Percentiles rank a stretch among this genome's conserved stretches.
Conservation (phyloP, 768 basidiomycete species). For the Polyporus arcularius region DNA sequence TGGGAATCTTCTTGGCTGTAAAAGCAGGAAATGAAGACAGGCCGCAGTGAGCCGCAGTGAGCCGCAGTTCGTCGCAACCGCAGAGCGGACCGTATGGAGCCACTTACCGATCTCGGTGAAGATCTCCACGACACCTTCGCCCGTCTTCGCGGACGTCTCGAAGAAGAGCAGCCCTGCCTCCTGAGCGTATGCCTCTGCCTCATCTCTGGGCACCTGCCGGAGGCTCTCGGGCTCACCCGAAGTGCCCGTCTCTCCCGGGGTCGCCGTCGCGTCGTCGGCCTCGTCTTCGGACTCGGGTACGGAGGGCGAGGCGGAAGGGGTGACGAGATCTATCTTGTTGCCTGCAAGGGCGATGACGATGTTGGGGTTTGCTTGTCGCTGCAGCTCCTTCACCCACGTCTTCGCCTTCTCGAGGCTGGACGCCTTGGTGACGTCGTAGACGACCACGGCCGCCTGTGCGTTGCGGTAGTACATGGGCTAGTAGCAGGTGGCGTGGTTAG, state of each 20-base stretch:
- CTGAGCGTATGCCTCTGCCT: constrained; percentile 94
- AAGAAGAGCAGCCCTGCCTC: constrained; percentile 96
- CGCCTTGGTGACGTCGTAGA: constrained; percentile 97
- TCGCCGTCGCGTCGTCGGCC: constrained; percentile 89
- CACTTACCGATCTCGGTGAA: constrained; percentile 95
- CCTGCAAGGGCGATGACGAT: constrained; percentile 98
- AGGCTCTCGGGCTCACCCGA: constrained; percentile 66
- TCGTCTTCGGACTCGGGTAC: constrained; percentile 82
- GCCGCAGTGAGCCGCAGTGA: not conserved
- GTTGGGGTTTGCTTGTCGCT: constrained; percentile 98
- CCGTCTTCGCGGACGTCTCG: constrained; percentile 97
- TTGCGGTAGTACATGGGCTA: constrained; percentile 99
- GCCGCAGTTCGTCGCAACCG: constrained; percentile 7
- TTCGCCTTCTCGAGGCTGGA: constrained; percentile 97
- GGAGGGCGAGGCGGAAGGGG: constrained; percentile 54
- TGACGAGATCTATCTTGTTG: constrained; percentile 94
- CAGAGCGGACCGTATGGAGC: not conserved
- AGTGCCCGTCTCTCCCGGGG: constrained; percentile 64
- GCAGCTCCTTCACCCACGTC: constrained; percentile 99
- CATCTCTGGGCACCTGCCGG: constrained; percentile 90
- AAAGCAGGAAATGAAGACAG: not conserved
- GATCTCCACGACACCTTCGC: constrained; percentile 92
- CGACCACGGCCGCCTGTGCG: constrained; percentile 96
- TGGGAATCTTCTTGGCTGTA: constrained; percentile 82
- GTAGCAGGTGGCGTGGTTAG: not conserved